Evolutionary conservation across 2,329 filamentous ascomycete species (phyloP).

Genomic region (Fusarium floridanum): DNA sequence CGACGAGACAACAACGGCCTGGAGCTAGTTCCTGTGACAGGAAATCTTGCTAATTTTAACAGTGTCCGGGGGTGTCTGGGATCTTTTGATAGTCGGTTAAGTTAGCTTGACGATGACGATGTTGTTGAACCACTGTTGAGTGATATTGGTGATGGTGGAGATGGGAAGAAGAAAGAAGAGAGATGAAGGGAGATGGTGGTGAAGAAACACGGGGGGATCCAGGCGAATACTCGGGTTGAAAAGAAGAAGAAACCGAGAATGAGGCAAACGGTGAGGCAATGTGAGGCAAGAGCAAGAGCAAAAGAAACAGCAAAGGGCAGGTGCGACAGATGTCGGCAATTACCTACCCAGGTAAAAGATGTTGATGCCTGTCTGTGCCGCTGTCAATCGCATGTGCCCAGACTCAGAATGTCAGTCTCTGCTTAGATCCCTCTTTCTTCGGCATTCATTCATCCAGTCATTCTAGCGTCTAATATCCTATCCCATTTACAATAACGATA

Average conservation of each 20-base stretch:
- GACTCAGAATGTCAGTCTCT: neutral
- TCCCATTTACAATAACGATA: neutral
- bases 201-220: neutral
- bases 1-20: constrained; percentile 5
- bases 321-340: neutral
- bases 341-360: neutral
- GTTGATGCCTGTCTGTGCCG: constrained; percentile 2
- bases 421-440: neutral
- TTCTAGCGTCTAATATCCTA: neutral
- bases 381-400: neutral
- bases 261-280: constrained; percentile 1
- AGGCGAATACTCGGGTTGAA: neutral
- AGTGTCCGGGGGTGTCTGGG: constrained; percentile 10
- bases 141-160: constrained; percentile 3
- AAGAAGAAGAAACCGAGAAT: neutral
- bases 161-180: neutral
- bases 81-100: constrained; percentile 22
- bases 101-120: constrained; percentile 2
- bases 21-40: constrained; percentile 14
- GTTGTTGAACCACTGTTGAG: constrained; percentile 29
- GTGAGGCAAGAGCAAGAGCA: constrained; percentile 1
- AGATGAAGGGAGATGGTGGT: constrained; percentile 6
- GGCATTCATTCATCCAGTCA: neutral
- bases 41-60: constrained; percentile 43
- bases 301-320: neutral